A percentile compares a stretch with the other conserved stretches of the same genome.
These are phyloP conservation scores for Tulasnella sp. DNA, from an alignment of 768 basidiomycete genomes.

Conservation along the genomic window DNA sequence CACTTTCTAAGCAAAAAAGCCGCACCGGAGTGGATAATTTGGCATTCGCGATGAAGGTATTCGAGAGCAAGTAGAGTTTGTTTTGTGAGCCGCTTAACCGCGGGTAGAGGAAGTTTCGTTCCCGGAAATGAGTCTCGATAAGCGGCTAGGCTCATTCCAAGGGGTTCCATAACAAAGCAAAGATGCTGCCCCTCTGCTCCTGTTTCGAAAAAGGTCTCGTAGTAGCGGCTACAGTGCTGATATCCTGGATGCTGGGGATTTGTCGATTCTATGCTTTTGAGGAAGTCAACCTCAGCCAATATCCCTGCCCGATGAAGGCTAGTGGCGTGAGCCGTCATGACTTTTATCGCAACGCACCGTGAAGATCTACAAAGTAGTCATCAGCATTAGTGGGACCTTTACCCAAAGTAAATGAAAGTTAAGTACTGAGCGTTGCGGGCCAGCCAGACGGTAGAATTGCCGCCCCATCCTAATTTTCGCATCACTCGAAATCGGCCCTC, in stretches of 20 bases:
- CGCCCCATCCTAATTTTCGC: constrained; percentile 21
- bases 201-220: neutral
- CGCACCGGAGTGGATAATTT: constrained; percentile 25
- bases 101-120: neutral
- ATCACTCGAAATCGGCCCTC: constrained; percentile 5
- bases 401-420: neutral
- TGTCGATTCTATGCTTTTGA: neutral
- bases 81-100: constrained; percentile 1
- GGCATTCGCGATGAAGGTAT: constrained; percentile 24
- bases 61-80: constrained; percentile 25
- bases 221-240: neutral
- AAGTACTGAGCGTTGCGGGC: constrained; percentile 4
- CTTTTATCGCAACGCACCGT: constrained; percentile 17
- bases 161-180: constrained; percentile 6
- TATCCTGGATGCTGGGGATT: constrained; percentile 10
- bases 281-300: constrained; percentile 6
- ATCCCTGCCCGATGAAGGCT: neutral
- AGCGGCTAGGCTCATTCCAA: neutral
- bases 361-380: neutral
- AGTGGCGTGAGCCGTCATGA: constrained; percentile 14
- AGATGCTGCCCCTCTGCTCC: neutral
- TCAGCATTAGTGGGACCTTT: neutral
- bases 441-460: constrained; percentile 8
- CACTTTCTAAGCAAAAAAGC: neutral
- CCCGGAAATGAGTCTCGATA: neutral